Evolutionary conservation across 352 stramenopile species (phyloP).

Genomic region (Phytophthora litchii): DNA sequence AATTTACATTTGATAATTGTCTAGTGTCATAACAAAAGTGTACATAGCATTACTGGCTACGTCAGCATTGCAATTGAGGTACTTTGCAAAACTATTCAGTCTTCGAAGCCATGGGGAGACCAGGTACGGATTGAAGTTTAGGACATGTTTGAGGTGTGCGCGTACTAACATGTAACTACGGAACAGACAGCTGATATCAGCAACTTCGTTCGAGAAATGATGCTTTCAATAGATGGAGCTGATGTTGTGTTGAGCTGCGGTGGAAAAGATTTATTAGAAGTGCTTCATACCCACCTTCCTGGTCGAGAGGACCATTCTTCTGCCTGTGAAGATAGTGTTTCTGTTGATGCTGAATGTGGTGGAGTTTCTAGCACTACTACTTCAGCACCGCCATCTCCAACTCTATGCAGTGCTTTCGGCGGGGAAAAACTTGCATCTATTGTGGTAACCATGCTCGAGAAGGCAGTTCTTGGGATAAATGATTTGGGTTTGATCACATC

Average conservation of each 20-base stretch:
- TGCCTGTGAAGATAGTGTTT: neutral
- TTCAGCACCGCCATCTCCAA: neutral
- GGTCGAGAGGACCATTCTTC: neutral
- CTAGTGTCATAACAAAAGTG: conserved; percentile 31
- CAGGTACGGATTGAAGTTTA: conserved; percentile 22
- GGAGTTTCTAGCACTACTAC: neutral
- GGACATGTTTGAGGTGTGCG: neutral
- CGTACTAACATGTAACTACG: conserved; percentile 1
- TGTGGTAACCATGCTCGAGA: conserved; percentile 38
- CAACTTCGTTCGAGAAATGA: conserved; percentile 68
- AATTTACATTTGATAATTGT: conserved; percentile 4
- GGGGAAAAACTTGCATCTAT: conserved; percentile 24
- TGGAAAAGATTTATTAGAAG: conserved; percentile 44
- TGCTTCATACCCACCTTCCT: conserved; percentile 28
- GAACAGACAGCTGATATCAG: conserved; percentile 57
- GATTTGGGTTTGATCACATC: conserved; percentile 11
- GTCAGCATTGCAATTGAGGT: conserved; percentile 65
- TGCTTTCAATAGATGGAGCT: conserved; percentile 51
- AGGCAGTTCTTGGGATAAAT: conserved; percentile 26
- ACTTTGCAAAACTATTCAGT: conserved; percentile 31
- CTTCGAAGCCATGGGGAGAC: conserved; percentile 16
- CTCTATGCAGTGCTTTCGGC: conserved; percentile 4
- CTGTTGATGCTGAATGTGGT: neutral
- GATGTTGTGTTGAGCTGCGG: conserved; percentile 59
- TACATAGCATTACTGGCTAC: conserved; percentile 57